phyloP scores from a whole-genome alignment of 495 filamentous ascomycete genomes.

The Aspergillus coremiiformis region DNA sequence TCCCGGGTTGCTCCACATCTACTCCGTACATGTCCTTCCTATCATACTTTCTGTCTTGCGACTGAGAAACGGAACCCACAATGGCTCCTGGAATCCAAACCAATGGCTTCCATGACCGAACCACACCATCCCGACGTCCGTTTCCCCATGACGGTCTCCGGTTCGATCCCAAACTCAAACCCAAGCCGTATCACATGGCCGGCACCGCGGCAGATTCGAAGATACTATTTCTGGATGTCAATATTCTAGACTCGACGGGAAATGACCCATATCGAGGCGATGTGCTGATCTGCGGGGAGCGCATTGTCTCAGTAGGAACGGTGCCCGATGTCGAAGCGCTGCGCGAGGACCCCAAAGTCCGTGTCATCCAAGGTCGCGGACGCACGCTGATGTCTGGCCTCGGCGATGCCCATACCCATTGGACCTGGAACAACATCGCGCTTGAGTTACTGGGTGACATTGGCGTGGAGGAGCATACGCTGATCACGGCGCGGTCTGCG shows the following conservation, averaged over 20 bases:
- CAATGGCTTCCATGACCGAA: neutral
- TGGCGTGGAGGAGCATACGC: conserved; percentile 42
- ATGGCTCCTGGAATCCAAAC: neutral
- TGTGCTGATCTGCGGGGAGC: conserved; percentile 37
- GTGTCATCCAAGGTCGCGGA: conserved; percentile 33
- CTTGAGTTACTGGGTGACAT: conserved; percentile 32
- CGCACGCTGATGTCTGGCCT: conserved; percentile 44
- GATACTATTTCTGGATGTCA: conserved; percentile 40
- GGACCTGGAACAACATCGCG: conserved; percentile 43
- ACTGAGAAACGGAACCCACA: neutral
- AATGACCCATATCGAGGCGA: conserved; percentile 40
- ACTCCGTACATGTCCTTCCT: neutral
- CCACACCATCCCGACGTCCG: neutral
- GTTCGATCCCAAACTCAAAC: conserved; percentile 14
- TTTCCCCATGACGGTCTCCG: neutral
- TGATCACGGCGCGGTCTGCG: conserved; percentile 36
- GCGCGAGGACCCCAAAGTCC: conserved; percentile 25
- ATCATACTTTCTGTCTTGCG: neutral
- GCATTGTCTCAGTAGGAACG: conserved; percentile 32
- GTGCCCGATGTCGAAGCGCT: conserved; percentile 30
- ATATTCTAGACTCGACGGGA: conserved; percentile 45
- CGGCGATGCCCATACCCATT: conserved; percentile 44
- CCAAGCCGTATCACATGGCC: conserved; percentile 16
- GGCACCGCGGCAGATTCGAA: conserved; percentile 31
- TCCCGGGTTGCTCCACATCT: neutral